Percentiles rank a stretch among this genome's conserved stretches.
phyloP scores from a whole-genome alignment of 129 eudicot species.

The Lactuca saligna region DNA sequence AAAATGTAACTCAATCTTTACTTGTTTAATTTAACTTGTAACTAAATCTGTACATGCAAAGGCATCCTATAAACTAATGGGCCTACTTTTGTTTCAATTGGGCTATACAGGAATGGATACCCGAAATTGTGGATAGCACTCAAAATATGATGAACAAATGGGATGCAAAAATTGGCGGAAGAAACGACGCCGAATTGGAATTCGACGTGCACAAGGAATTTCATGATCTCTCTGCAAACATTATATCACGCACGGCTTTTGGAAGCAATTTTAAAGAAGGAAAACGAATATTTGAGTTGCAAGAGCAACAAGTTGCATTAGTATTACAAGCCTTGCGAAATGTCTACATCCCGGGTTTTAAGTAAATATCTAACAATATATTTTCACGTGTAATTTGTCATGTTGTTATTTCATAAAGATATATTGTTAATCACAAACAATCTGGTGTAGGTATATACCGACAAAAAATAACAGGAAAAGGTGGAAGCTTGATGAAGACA shows the following conservation, averaged over 20 bases:
- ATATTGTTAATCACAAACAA: not conserved
- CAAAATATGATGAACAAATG: conserved; percentile 53
- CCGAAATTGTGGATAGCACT: conserved; percentile 70
- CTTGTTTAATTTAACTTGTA: no score
- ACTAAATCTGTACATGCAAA: not conserved
- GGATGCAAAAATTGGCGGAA: conserved; percentile 46
- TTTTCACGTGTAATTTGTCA: no score
- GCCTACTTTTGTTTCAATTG: not conserved
- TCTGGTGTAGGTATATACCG: conserved; percentile 66
- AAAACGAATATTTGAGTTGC: conserved; percentile 65
- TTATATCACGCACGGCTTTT: conserved; percentile 78
- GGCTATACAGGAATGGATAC: conserved; percentile 73
- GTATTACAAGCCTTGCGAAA: conserved; percentile 62
- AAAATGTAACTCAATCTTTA: no score
- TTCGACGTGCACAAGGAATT: conserved; percentile 64
- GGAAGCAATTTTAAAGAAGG: conserved; percentile 84
- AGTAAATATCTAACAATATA: conserved; percentile 23
- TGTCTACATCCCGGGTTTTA: conserved; percentile 83
- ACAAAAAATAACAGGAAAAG: conserved; percentile 67
- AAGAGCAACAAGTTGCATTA: conserved; percentile 64
- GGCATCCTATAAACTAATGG: not conserved
- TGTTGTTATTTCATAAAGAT: no score
- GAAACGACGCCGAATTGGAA: conserved; percentile 44
- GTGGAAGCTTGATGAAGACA: conserved; percentile 70
- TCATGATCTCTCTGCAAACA: conserved; percentile 71